Base-by-base conservation (phyloP, 495 filamentous ascomycete genomes). In the Xylaria palmicola region DNA sequence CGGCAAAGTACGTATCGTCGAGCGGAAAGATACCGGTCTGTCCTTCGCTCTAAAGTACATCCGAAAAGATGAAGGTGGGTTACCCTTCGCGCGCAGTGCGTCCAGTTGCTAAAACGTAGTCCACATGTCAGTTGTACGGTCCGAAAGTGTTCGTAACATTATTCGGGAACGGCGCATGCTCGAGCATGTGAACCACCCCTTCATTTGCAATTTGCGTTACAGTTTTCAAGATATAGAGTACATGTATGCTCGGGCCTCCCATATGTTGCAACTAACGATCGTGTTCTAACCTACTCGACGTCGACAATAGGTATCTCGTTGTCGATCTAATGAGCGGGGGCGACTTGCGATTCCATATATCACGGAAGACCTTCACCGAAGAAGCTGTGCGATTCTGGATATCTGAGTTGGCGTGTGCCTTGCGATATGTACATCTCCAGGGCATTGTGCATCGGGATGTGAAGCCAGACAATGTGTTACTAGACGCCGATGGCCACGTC, bases 141-240 rank as follows among this genome's bases (percentile, higher is more conserved):
- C 92, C 64, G 94, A 98, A 75, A 98, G 93, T 68, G 94, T 98
- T 62, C 86, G 92, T 57, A 98, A 98, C 71, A 98, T 98, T 62
- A 96, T 98, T 66, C 87, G 95, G 64, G 94, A 98, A 79, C 86
- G 94, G 59, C 83, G 92, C 69, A 98, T 98, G 94, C 86, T 98
- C 70, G 92, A 98, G 74, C 92, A 97, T 73, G 82, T 98, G 68
- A 97, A 96, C 71, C 94, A 98, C 71, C 90, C 93, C 30, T 98
- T 98, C 77, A 88, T 98, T 59, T 98, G 94, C 81, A 98, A 98
- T 74, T 82, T 98, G 79, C 88, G 94, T 54, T 98, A 98, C 76
- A 97, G 92, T 79, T 98, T 98, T 72, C 94, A 98, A 77, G 94
- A 98, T 75, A 91, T 97, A 66, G 94, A 98, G 72, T 98, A 98